Percentiles rank a stretch among this genome's conserved stretches.
These are phyloP conservation scores for Botryotinia convoluta DNA, from an alignment of 2,329 filamentous ascomycete species.

Conservation along the genomic window DNA sequence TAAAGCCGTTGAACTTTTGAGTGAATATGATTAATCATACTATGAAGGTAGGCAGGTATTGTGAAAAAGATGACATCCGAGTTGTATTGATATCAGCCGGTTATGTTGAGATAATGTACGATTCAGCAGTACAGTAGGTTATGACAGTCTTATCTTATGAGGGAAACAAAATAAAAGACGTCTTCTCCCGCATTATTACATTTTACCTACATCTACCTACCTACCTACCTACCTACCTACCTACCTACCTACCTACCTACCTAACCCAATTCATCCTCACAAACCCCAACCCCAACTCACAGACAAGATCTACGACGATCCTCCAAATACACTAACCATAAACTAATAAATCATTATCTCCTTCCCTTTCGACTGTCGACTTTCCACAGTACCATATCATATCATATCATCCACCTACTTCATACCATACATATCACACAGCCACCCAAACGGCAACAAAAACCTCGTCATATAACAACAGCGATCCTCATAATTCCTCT, in stretches of 20 bases:
- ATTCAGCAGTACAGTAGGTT: background rate
- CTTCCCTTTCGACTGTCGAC: no score
- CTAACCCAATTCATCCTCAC: no score
- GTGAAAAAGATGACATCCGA: background rate
- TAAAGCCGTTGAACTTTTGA: background rate
- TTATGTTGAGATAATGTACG: background rate
- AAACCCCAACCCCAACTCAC: no score
- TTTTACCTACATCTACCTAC: no score
- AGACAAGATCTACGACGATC: no score
- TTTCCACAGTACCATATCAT: no score
- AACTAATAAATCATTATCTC: no score
- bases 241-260: no score
- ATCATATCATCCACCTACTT: no score
- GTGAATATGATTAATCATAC: background rate
- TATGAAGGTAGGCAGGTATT: background rate
- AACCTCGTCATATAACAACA: background rate
- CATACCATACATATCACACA: background rate
- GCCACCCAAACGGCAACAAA: background rate
- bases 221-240: no score
- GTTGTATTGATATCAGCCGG: background rate
- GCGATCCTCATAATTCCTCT: background rate
- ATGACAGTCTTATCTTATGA: background rate
- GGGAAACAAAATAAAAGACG: background rate
- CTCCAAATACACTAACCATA: no score
- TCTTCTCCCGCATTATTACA: background rate